phyloP scores from a whole-genome alignment of 495 filamentous ascomycete species.

The Podospora australis region DNA sequence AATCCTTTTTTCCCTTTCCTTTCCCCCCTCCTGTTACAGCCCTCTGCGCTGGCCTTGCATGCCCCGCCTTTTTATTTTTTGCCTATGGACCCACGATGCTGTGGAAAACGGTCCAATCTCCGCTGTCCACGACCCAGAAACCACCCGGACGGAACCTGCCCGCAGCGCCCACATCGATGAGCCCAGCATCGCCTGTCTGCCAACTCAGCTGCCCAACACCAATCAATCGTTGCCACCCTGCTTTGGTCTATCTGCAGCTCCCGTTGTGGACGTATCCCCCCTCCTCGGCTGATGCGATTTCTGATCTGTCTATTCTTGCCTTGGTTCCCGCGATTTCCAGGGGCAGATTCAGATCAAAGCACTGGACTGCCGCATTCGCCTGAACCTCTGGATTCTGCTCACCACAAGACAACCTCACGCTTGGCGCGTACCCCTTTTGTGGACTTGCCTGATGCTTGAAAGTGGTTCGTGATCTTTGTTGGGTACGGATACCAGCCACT shows the following conservation, averaged over 20 bases:
- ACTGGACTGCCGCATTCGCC: background rate
- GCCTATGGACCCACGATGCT: constrained; percentile 10
- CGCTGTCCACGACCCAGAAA: constrained; percentile 26
- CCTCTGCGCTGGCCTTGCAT: constrained; percentile 33
- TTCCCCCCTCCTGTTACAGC: constrained; percentile 10
- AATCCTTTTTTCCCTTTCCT: constrained; percentile 6
- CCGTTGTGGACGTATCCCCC: background rate
- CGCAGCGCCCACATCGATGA: constrained; percentile 14
- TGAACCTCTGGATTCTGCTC: too few species aligned
- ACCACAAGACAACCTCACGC: too few species aligned
- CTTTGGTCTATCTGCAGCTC: constrained; percentile 11
- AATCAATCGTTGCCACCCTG: constrained; percentile 25
- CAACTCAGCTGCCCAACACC: constrained; percentile 22
- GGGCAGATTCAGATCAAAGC: background rate
- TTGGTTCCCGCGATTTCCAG: constrained; percentile 2
- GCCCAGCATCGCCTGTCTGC: constrained; percentile 21
- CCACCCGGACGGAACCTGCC: constrained; percentile 19
- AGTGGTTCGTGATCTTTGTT: too few species aligned
- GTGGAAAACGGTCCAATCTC: constrained; percentile 21
- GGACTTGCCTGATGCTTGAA: too few species aligned
- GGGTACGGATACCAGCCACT: too few species aligned
- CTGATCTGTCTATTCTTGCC: background rate
- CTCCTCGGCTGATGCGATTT: background rate
- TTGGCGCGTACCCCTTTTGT: too few species aligned
- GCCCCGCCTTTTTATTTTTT: constrained; percentile 20